Conservation (phyloP, 768 basidiomycete species). For the Phaffia tasmanica region DNA sequence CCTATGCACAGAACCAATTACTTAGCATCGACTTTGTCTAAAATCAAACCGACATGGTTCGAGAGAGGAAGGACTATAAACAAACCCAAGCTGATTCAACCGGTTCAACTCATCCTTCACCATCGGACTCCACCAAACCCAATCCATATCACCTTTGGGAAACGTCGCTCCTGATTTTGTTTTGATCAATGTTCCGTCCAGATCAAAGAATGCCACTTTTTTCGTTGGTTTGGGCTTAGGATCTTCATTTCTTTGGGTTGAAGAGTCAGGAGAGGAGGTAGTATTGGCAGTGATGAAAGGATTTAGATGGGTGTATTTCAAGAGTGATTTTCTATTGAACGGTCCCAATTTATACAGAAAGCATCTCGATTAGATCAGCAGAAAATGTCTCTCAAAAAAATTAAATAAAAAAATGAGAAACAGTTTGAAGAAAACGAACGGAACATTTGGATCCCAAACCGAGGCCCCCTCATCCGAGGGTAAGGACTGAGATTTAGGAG, state of each 20-base stretch:
- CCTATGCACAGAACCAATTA: background rate
- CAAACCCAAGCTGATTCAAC: conserved; percentile 51
- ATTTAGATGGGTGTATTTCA: too few relatives aligned
- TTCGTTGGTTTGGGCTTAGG: background rate
- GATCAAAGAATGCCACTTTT: conserved; percentile 68
- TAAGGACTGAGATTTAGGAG: too few relatives aligned
- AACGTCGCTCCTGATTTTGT: conserved; percentile 41
- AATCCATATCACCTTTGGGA: conserved; percentile 43
- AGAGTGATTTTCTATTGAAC: too few relatives aligned
- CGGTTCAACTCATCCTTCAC: conserved; percentile 57
- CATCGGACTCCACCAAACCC: conserved; percentile 62
- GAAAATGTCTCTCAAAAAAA: too few relatives aligned
- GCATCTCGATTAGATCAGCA: too few relatives aligned
- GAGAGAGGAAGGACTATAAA: conserved; percentile 28
- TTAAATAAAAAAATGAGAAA: too few relatives aligned
- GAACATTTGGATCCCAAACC: too few relatives aligned
- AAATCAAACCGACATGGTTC: background rate
- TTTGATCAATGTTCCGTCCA: conserved; percentile 74
- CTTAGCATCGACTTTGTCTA: background rate
- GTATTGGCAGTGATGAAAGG: too few relatives aligned
- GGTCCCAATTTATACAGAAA: too few relatives aligned
- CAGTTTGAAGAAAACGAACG: too few relatives aligned
- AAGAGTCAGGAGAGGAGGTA: background rate
- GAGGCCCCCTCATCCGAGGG: too few relatives aligned
- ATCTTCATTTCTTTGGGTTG: background rate